A percentile compares a stretch with the other conserved stretches of the same genome.
Conservation (phyloP, 768 basidiomycete species). For the Paxillus involutus region DNA sequence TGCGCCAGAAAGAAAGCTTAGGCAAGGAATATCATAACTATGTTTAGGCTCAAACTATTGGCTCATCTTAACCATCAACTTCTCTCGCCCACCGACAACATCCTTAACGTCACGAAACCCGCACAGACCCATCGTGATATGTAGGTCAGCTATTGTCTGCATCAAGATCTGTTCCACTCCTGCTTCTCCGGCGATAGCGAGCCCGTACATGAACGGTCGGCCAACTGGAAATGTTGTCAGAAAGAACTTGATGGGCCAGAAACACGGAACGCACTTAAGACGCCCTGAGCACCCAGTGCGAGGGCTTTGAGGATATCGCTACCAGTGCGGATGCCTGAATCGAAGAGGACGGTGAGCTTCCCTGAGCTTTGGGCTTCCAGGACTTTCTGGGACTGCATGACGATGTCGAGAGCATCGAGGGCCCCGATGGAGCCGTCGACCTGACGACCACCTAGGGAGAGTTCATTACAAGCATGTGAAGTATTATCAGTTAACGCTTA, state of each 20-base stretch:
- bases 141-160: conserved; percentile 41
- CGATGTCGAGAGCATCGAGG: conserved; percentile 65
- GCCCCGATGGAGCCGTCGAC: conserved; percentile 79
- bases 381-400: conserved; percentile 63
- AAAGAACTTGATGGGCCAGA: neutral
- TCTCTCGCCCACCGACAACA: conserved; percentile 36
- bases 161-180: conserved; percentile 51
- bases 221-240: conserved; percentile 28
- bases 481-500: conserved; percentile 22
- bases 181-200: conserved; percentile 45
- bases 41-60: neutral
- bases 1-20: no score
- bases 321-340: conserved; percentile 56
- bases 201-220: conserved; percentile 46
- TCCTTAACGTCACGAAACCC: conserved; percentile 39
- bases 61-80: conserved; percentile 30
- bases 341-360: conserved; percentile 68
- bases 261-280: conserved; percentile 36
- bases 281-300: conserved; percentile 55
- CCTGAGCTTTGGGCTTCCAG: conserved; percentile 56
- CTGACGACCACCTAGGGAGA: conserved; percentile 61
- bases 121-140: conserved; percentile 43
- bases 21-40: neutral
- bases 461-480: neutral
- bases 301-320: conserved; percentile 56